phyloP scores from a whole-genome alignment of 495 filamentous ascomycete genomes.

The Neurospora tetraspora region DNA sequence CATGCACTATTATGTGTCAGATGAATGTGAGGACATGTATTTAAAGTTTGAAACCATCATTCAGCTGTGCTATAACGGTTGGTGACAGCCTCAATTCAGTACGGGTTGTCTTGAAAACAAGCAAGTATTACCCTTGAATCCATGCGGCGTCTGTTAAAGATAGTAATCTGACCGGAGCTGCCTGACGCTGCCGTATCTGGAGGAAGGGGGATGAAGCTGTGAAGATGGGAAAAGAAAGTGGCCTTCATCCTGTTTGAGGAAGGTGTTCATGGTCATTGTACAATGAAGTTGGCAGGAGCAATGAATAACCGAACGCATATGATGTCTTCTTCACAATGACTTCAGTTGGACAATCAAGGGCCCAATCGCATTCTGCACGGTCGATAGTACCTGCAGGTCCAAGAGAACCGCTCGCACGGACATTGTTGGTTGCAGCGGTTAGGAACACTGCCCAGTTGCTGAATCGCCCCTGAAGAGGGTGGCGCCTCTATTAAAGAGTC shows the following conservation, averaged over 20 bases:
- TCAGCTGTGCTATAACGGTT: neutral
- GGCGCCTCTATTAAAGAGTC: neutral
- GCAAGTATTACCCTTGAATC: neutral
- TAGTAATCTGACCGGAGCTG: neutral
- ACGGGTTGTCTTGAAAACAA: neutral
- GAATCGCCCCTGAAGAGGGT: neutral
- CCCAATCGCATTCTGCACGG: neutral
- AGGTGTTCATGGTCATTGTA: neutral
- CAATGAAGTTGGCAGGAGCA: neutral
- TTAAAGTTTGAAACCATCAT: neutral
- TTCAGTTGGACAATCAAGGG: neutral
- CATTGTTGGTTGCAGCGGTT: neutral
- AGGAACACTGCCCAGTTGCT: neutral
- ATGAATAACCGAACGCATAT: neutral
- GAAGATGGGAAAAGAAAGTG: neutral
- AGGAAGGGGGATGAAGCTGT: neutral
- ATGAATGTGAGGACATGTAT: conserved; percentile 8
- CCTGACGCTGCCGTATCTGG: neutral
- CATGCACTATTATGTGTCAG: conserved; percentile 43
- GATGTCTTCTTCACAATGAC: neutral
- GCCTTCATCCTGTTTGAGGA: neutral
- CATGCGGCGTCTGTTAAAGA: neutral
- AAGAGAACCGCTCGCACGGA: neutral
- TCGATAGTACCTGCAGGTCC: neutral
- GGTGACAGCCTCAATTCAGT: neutral